Percentiles rank a stretch among this genome's conserved stretches.
Evolutionary conservation across 768 basidiomycete species (phyloP).

Genomic region (Kwoniella dejecticola): DNA sequence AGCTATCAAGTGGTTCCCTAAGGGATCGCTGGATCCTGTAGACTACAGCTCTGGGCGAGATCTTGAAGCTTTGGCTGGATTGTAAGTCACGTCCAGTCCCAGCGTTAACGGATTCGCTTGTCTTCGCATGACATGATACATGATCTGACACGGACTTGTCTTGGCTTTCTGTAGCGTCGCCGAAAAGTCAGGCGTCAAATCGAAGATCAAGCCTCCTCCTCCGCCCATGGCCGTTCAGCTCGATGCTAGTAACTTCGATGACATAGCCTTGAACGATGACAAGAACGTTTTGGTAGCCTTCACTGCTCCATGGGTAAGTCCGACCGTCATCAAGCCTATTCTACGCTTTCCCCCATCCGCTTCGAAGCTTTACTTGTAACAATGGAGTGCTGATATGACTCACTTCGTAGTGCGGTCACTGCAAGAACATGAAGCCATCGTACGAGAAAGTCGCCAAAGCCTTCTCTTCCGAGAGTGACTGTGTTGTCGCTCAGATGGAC

Average conservation of each 20-base stretch:
- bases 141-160: neutral
- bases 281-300: conserved; percentile 80
- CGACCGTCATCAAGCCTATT: no score
- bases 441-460: conserved; percentile 80
- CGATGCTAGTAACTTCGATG: conserved; percentile 72
- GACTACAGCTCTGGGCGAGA: conserved; percentile 79
- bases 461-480: conserved; percentile 76
- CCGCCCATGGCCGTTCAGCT: conserved; percentile 70
- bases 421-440: conserved; percentile 83
- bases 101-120: no score
- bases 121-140: neutral
- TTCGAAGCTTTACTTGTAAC: neutral
- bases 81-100: conserved; percentile 64
- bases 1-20: conserved; percentile 92
- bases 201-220: conserved; percentile 82
- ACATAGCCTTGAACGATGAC: conserved; percentile 66
- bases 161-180: conserved; percentile 63
- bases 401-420: conserved; percentile 84
- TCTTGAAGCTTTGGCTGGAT: conserved; percentile 71
- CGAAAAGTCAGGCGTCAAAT: conserved; percentile 74
- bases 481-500: conserved; percentile 86
- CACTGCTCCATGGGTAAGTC: conserved; percentile 59
- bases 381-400: conserved; percentile 8
- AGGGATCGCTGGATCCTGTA: conserved; percentile 63
- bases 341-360: neutral